These are phyloP conservation scores for Gaultheria prostrata DNA, from an alignment of 148 eudicot genomes.

Conservation along the genomic window DNA sequence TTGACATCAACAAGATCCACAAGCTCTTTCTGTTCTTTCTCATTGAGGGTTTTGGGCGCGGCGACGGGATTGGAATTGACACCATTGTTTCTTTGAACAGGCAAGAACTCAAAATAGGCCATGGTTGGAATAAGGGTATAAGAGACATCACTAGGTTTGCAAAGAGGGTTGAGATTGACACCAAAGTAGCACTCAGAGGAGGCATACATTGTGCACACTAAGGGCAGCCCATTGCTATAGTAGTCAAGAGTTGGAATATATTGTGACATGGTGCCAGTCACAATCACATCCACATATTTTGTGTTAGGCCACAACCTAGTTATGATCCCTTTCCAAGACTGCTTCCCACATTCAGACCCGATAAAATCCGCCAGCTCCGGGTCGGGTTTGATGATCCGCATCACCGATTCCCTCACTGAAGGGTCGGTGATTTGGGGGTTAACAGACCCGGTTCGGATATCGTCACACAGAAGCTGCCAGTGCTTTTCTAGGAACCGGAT, in stretches of 20 bases:
- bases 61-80: slow-evolving; percentile 34
- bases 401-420: slow-evolving; percentile 42
- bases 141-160: slow-evolving; percentile 65
- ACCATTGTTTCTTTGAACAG: slow-evolving; percentile 50
- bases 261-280: slow-evolving; percentile 85
- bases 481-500: slow-evolving; percentile 63
- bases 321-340: slow-evolving; percentile 67
- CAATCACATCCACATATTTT: slow-evolving; percentile 75
- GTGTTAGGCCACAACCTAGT: slow-evolving; percentile 78
- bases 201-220: slow-evolving; percentile 81
- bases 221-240: slow-evolving; percentile 66
- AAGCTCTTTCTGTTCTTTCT: slow-evolving; percentile 56
- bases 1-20: slow-evolving; percentile 71
- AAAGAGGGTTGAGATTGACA: slow-evolving; percentile 67
- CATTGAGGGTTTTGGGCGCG: slow-evolving; percentile 48
- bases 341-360: slow-evolving; percentile 44
- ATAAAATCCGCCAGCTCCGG: slow-evolving; percentile 59
- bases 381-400: slow-evolving; percentile 48
- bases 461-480: slow-evolving; percentile 45
- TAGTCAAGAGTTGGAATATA: slow-evolving; percentile 68
- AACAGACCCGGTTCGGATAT: slow-evolving; percentile 52
- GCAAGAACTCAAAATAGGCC: slow-evolving; percentile 78
- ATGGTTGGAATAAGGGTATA: slow-evolving; percentile 72
- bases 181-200: slow-evolving; percentile 85
- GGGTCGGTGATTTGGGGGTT: slow-evolving; percentile 54